These are phyloP conservation scores for Pittosporum tobira DNA, from an alignment of 129 eudicot genomes.

Conservation along the genomic window DNA sequence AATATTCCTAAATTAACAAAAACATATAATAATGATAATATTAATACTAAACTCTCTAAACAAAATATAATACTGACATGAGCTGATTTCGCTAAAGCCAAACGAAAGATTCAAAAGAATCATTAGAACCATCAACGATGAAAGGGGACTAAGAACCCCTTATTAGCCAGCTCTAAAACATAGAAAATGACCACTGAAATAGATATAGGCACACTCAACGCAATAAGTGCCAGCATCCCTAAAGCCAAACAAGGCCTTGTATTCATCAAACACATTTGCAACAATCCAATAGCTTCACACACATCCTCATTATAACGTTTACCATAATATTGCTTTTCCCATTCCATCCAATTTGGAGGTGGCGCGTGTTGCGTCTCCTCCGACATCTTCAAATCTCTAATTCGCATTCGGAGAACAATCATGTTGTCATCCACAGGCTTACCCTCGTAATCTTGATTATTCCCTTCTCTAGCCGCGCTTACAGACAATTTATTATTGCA, in stretches of 20 bases:
- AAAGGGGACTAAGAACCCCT: no score
- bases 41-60: no score
- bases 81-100: no score
- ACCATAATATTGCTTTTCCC: conserved; percentile 47
- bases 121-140: no score
- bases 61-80: no score
- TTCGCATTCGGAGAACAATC: conserved; percentile 48
- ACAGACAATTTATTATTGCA: conserved; percentile 1
- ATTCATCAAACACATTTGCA: conserved; percentile 50
- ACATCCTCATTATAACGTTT: conserved; percentile 39
- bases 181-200: conserved; percentile 13
- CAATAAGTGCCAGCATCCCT: conserved; percentile 30
- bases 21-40: no score
- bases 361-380: conserved; percentile 22
- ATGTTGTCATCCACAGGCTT: conserved; percentile 49
- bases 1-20: no score
- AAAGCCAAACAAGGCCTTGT: conserved; percentile 58
- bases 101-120: no score
- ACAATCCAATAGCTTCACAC: conserved; percentile 27
- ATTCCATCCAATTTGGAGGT: conserved; percentile 45
- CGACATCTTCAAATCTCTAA: conserved; percentile 30
- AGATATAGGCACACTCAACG: conserved; percentile 30
- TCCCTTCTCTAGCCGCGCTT: conserved; percentile 15
- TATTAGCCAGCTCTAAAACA: conserved; percentile 8
- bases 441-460: conserved; percentile 14